Evolutionary conservation across 2,329 filamentous ascomycete species (phyloP).

Genomic region (Fusarium xyrophilum): DNA sequence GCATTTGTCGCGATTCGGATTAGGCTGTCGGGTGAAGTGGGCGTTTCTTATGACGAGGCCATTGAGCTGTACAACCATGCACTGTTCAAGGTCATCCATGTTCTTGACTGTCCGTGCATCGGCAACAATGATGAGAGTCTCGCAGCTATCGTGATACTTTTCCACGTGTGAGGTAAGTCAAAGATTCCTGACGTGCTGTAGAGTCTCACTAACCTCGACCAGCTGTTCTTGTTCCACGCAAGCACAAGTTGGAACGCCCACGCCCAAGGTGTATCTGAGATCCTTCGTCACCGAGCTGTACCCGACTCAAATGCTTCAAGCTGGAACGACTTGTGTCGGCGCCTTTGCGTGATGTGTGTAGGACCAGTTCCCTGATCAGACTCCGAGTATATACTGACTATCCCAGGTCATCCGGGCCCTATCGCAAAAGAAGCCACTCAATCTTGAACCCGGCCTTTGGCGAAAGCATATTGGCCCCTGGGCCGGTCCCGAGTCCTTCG

Average conservation of each 20-base stretch:
- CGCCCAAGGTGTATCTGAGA: slow-evolving; percentile 1
- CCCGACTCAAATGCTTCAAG: background rate
- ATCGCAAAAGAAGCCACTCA: background rate
- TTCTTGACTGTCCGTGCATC: background rate
- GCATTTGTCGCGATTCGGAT: slow-evolving; percentile 8
- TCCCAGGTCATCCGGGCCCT: slow-evolving; percentile 4
- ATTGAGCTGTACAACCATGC: background rate
- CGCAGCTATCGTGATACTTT: slow-evolving; percentile 1
- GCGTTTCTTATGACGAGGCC: background rate
- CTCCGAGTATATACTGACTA: rapidly evolving
- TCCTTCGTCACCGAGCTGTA: background rate
- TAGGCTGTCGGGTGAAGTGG: background rate
- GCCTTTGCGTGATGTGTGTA: slow-evolving; percentile 11
- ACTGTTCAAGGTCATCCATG: background rate
- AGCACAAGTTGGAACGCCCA: slow-evolving; percentile 7
- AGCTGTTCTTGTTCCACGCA: background rate
- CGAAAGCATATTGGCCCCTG: background rate
- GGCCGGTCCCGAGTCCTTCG: background rate
- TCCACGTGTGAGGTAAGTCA: slow-evolving; percentile 1
- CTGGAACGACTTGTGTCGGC: slow-evolving; percentile 6
- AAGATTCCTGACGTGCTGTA: rapidly evolving
- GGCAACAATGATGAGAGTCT: background rate
- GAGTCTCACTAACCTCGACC: rapidly evolving
- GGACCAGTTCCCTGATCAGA: rapidly evolving
- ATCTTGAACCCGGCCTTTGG: background rate